These are phyloP conservation scores for Kwoniella newhampshirensis DNA, from an alignment of 768 basidiomycete species.

Conservation along the genomic window DNA sequence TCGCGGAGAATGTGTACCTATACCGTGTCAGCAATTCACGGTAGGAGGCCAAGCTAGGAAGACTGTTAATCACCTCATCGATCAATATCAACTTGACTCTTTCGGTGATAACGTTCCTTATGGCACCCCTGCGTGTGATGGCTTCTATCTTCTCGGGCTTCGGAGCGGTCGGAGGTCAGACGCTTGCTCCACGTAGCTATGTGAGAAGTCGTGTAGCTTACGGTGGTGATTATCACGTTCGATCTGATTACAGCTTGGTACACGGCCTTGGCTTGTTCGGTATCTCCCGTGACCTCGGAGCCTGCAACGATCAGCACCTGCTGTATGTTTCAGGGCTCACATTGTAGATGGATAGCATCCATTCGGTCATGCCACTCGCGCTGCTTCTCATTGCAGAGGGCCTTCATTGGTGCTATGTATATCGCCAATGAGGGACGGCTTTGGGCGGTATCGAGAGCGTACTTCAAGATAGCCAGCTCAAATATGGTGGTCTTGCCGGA, in stretches of 20 bases:
- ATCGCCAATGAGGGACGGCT: slow-evolving; percentile 54
- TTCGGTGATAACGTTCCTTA: slow-evolving; percentile 67
- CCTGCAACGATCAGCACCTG: slow-evolving; percentile 57
- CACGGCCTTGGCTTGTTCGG: slow-evolving; percentile 63
- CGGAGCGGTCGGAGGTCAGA: neutral
- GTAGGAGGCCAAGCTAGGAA: neutral
- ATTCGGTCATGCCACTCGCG: slow-evolving; percentile 85
- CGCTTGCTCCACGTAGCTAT: too few relatives aligned
- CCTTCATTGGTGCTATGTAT: slow-evolving; percentile 95
- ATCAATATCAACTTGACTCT: slow-evolving; percentile 78
- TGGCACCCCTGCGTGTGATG: slow-evolving; percentile 64
- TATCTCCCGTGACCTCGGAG: slow-evolving; percentile 90
- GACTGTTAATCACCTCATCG: slow-evolving; percentile 67
- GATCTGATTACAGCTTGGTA: slow-evolving; percentile 75
- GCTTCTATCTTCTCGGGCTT: slow-evolving; percentile 95
- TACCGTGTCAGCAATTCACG: neutral
- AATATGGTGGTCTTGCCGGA: slow-evolving; percentile 95
- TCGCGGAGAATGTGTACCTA: slow-evolving; percentile 93
- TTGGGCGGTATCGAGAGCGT: neutral
- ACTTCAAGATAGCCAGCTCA: slow-evolving; percentile 83
- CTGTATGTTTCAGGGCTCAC: slow-evolving; percentile 45
- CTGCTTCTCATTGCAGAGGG: slow-evolving; percentile 79
- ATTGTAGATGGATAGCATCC: slow-evolving; percentile 60
- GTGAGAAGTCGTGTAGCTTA: slow-evolving; percentile 50
- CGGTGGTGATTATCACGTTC: slow-evolving; percentile 80